Base-by-base conservation (phyloP, 768 basidiomycete genomes). In the Pulveroboletus sp. region DNA sequence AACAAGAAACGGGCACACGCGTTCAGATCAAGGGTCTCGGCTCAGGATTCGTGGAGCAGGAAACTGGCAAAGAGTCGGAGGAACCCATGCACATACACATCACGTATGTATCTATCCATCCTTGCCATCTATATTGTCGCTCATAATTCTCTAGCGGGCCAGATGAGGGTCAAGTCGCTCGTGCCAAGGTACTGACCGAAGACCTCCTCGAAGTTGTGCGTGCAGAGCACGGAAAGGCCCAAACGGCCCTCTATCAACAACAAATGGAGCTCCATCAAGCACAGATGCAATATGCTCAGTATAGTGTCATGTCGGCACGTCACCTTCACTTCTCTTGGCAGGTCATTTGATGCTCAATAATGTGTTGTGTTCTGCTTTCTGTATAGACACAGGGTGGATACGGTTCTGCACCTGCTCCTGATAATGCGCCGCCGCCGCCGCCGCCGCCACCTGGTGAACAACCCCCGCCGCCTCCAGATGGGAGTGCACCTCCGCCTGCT, bases 21-120 rank as follows among this genome's bases (percentile, higher is more conserved):
- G 95, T 99, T 8, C 95, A 99, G 67, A 96, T 99, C 59, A 98
- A 98, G 69, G 95, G 95, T 17, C 60, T 83, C 12, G 95, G 95
- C 6, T 94, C 92, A 24, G 95, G 95, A 2, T 99, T 96, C 66
- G 85, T 95, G 54, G 95, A 99, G 61, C 81, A 81, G 50, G 90
- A 93, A 59, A 93, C 92, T 0, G 89, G 91, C 2, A 74, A 83
- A 61, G 93, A 95, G 69, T 80, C 85, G 39, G 87, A 91, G 39
- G 90, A 92, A 52, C 90, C 92, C 5, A 83, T 95, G 80, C 91
- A 89, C 67, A 89, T 95, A 57, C 87, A 92, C 59, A 86, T 94
- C 57, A 91, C 89, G 89, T 91, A 57, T 46, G 86, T 79, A 18
- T 21, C 21, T 8, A 9, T 37, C 12, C 17, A 24, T 8, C 15